phyloP scores from a whole-genome alignment of 768 basidiomycete genomes.

The Tephrocybe sp. region DNA sequence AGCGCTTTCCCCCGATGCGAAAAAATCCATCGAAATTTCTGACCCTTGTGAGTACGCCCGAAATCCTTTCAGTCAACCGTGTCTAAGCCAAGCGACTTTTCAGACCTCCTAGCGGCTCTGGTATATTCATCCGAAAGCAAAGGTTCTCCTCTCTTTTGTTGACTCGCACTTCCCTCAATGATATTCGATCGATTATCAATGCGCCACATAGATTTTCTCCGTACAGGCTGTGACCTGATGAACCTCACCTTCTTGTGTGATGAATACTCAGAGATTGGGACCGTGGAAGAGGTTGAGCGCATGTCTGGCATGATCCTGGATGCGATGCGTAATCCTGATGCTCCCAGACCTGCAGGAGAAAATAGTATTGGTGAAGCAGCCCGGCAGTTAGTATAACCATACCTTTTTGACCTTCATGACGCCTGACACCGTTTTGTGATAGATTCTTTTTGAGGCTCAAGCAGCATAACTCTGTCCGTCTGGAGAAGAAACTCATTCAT shows the following conservation, averaged over 20 bases:
- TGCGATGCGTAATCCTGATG: neutral
- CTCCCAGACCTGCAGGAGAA: conserved; percentile 1
- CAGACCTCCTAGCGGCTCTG: conserved; percentile 37
- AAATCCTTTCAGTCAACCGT: neutral
- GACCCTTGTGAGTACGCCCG: no score
- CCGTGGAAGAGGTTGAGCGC: neutral
- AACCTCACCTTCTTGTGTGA: no score
- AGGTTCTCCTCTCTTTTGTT: conserved; percentile 26
- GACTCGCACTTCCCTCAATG: no score
- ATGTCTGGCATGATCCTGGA: neutral
- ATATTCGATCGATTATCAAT: no score
- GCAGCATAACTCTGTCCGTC: neutral
- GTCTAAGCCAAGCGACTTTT: neutral
- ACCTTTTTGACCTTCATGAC: neutral
- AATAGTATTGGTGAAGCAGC: conserved; percentile 18
- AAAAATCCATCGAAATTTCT: no score
- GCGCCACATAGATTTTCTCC: no score
- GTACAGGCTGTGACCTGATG: no score
- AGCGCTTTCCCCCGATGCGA: no score
- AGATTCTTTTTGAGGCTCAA: neutral
- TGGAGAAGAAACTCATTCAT: conserved; percentile 31
- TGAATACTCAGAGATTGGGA: conserved; percentile 6
- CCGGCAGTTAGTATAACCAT: conserved; percentile 38
- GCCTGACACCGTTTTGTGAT: neutral
- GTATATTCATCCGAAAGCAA: conserved; percentile 32